These are phyloP conservation scores for Pascua sp. DNA, from an alignment of 1,284 basidiomycete genomes.

Conservation along the genomic window DNA sequence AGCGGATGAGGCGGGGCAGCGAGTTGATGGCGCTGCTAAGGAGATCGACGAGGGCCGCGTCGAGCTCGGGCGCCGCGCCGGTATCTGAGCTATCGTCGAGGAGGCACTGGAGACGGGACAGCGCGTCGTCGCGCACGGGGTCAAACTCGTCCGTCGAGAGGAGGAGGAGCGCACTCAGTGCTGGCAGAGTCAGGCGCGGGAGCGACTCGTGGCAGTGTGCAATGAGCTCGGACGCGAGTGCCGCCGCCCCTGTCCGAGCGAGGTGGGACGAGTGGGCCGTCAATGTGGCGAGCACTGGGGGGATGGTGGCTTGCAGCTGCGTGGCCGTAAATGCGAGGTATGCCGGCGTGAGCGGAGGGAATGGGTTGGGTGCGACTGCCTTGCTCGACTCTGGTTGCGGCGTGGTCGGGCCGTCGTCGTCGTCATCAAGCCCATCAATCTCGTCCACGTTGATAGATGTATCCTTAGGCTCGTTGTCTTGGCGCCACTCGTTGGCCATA, in stretches of 20 bases:
- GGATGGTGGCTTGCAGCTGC: conserved; percentile 44
- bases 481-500: conserved; percentile 34
- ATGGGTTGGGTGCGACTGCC: conserved; percentile 21
- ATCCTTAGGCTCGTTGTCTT: conserved; percentile 5
- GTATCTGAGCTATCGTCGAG: conserved; percentile 43
- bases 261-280: conserved; percentile 41
- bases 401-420: not conserved
- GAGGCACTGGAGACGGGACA: conserved; percentile 54
- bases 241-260: conserved; percentile 47
- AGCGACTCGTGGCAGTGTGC: conserved; percentile 64
- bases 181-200: conserved; percentile 63
- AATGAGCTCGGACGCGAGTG: conserved; percentile 56
- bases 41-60: conserved; percentile 50
- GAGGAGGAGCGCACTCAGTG: conserved; percentile 55
- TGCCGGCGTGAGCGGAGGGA: conserved; percentile 40
- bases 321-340: conserved; percentile 49
- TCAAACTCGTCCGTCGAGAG: conserved; percentile 57
- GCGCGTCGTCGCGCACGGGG: conserved; percentile 59
- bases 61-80: conserved; percentile 48
- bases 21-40: conserved; percentile 62
- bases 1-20: conserved; percentile 68
- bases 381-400: not conserved
- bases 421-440: too few relatives aligned
- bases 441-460: not conserved
- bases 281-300: conserved; percentile 36